phyloP scores from a whole-genome alignment of 1,139 yeast genomes.

The Blastobotrys illinoisensis region DNA sequence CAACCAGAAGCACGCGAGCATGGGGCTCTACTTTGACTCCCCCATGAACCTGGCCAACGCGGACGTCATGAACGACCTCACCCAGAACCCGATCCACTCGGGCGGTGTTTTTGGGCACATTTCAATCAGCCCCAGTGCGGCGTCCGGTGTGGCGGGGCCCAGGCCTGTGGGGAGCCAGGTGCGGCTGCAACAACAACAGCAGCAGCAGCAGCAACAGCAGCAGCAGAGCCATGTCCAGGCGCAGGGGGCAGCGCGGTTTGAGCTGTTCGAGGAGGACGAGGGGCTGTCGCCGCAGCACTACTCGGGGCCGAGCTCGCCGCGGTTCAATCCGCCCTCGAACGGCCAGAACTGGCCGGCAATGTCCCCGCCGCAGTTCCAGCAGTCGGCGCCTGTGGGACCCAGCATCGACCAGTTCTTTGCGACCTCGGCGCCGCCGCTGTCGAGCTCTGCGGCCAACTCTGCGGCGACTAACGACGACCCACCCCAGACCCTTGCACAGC shows the following conservation, averaged over 20 bases:
- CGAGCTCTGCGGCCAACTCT: background rate
- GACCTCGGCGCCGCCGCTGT: slow-evolving; percentile 10
- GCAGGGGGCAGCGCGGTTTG: slow-evolving; percentile 19
- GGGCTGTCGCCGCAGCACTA: slow-evolving; percentile 8
- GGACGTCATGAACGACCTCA: background rate
- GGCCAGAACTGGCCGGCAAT: slow-evolving; percentile 1
- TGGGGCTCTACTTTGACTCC: background rate
- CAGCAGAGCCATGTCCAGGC: background rate
- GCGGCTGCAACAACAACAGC: background rate
- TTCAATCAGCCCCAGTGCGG: background rate
- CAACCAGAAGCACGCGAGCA: background rate
- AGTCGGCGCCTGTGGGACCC: slow-evolving; percentile 9
- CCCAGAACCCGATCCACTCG: background rate
- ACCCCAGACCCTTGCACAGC: too few species aligned
- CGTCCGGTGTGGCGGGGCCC: background rate
- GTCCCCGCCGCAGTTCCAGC: background rate
- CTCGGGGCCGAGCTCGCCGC: slow-evolving; percentile 1
- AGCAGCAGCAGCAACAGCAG: background rate
- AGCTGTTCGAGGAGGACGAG: slow-evolving; percentile 22
- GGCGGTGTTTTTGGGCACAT: background rate
- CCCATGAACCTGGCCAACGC: background rate
- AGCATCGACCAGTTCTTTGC: slow-evolving; percentile 12
- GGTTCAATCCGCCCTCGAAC: slow-evolving; percentile 2
- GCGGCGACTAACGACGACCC: background rate
- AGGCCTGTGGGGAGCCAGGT: background rate